Conservation (phyloP, 2,329 filamentous ascomycete genomes). For the Phialocephala sp. region DNA sequence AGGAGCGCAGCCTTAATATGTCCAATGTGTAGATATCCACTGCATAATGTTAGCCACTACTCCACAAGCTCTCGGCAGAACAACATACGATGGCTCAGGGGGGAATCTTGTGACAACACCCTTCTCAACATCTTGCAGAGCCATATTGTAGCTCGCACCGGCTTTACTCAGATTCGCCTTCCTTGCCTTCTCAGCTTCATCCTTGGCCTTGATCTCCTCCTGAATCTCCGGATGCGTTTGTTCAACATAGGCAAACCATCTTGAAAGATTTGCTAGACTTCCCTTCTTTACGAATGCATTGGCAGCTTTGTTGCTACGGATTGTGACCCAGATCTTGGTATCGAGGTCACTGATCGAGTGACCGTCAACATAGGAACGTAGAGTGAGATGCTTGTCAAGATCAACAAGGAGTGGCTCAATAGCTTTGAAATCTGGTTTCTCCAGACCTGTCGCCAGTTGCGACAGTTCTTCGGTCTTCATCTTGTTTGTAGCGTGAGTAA, state of each 20-base stretch:
- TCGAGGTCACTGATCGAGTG: conserved; percentile 80
- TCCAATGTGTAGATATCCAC: conserved; percentile 89
- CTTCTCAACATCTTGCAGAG: conserved; percentile 81
- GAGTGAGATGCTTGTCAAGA: conserved; percentile 85
- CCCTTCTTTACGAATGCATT: conserved; percentile 81
- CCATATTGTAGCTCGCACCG: conserved; percentile 88
- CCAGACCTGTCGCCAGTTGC: conserved; percentile 56
- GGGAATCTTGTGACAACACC: conserved; percentile 92
- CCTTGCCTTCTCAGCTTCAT: conserved; percentile 72
- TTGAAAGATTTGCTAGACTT: conserved; percentile 73
- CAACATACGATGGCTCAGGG: conserved; percentile 82
- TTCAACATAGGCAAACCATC: conserved; percentile 90
- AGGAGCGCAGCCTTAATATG: conserved; percentile 93
- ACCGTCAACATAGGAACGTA: conserved; percentile 85
- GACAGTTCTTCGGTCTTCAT: conserved; percentile 65
- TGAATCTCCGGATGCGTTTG: conserved; percentile 79
- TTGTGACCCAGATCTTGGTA: conserved; percentile 79
- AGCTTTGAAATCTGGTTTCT: conserved; percentile 76
- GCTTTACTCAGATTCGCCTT: conserved; percentile 73
- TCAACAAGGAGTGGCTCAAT: conserved; percentile 76
- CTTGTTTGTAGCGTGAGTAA: conserved; percentile 38
- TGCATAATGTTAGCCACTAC: conserved; percentile 30
- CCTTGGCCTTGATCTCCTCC: conserved; percentile 71
- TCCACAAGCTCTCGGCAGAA: not conserved
- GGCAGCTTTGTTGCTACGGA: conserved; percentile 85